Conservation (phyloP, 331 rosid genomes). For the Ulmus americana region DNA sequence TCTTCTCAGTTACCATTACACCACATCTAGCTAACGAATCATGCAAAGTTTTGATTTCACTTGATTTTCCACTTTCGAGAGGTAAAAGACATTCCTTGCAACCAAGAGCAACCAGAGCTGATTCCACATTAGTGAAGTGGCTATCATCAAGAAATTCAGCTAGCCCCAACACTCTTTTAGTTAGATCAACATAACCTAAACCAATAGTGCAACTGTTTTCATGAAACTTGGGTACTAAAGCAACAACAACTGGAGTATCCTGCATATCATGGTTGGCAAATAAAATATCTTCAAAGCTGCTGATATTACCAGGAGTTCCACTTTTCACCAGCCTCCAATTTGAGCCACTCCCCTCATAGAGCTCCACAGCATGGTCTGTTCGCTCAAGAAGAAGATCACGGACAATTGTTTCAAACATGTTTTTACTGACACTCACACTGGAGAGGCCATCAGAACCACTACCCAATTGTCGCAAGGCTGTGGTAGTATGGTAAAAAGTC, state of each 20-base stretch:
- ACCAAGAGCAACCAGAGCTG: constrained; percentile 89
- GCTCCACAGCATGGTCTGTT: constrained; percentile 86
- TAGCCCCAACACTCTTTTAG: constrained; percentile 79
- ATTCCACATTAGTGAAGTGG: constrained; percentile 84
- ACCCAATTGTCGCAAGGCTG: constrained; percentile 75
- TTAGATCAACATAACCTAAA: constrained; percentile 71
- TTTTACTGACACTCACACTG: constrained; percentile 72
- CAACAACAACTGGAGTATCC: constrained; percentile 81
- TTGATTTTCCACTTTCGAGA: constrained; percentile 50
- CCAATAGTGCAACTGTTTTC: constrained; percentile 81
- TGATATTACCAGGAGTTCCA: constrained; percentile 94
- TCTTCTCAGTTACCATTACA: constrained; percentile 85
- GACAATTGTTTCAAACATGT: constrained; percentile 77
- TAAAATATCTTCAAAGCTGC: constrained; percentile 79
- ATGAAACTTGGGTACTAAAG: constrained; percentile 52
- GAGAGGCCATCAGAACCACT: constrained; percentile 65
- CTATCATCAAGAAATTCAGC: constrained; percentile 89
- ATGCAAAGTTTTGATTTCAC: constrained; percentile 50
- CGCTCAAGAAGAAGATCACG: constrained; percentile 87
- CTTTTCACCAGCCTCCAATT: constrained; percentile 75
- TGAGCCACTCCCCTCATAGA: constrained; percentile 89
- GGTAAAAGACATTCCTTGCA: constrained; percentile 93
- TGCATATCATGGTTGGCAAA: constrained; percentile 98
- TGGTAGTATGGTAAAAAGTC: constrained; percentile 80
- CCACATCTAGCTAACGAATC: constrained; percentile 76